phyloP scores from a whole-genome alignment of 2,329 filamentous ascomycete genomes.

The Chalara sp. region DNA sequence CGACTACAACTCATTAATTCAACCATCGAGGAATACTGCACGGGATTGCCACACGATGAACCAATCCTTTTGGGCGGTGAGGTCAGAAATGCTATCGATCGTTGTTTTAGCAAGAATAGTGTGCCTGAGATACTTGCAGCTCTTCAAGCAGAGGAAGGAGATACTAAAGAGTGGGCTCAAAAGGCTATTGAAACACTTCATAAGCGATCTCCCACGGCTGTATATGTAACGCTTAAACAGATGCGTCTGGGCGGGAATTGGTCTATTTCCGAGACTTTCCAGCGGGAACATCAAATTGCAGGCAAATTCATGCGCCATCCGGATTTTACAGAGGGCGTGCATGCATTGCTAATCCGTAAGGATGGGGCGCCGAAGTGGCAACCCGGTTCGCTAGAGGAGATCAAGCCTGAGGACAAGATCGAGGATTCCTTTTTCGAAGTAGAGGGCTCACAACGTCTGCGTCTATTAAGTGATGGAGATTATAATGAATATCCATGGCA shows the following conservation, averaged over 20 bases:
- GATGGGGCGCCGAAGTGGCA: conserved; percentile 54
- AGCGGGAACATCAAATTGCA: conserved; percentile 79
- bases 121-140: conserved; percentile 66
- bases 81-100: conserved; percentile 75
- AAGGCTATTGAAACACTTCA: conserved; percentile 70
- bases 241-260: conserved; percentile 71
- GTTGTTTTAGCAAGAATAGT: conserved; percentile 64
- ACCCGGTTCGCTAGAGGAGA: conserved; percentile 64
- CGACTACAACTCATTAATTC: conserved; percentile 70
- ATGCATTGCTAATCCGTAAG: conserved; percentile 69
- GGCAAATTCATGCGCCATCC: conserved; percentile 81
- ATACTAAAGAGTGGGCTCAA: conserved; percentile 65
- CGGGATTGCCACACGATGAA: conserved; percentile 72
- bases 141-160: conserved; percentile 27
- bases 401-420: conserved; percentile 48
- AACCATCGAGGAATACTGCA: conserved; percentile 88
- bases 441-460: conserved; percentile 39
- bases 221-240: conserved; percentile 78
- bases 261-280: conserved; percentile 80
- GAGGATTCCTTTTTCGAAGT: conserved; percentile 62
- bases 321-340: conserved; percentile 91
- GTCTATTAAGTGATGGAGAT: conserved; percentile 54
- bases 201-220: conserved; percentile 75
- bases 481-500: conserved; percentile 70
- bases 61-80: conserved; percentile 61